Evolutionary conservation across 768 basidiomycete species (phyloP).

Genomic region (Ramaria sp.): DNA sequence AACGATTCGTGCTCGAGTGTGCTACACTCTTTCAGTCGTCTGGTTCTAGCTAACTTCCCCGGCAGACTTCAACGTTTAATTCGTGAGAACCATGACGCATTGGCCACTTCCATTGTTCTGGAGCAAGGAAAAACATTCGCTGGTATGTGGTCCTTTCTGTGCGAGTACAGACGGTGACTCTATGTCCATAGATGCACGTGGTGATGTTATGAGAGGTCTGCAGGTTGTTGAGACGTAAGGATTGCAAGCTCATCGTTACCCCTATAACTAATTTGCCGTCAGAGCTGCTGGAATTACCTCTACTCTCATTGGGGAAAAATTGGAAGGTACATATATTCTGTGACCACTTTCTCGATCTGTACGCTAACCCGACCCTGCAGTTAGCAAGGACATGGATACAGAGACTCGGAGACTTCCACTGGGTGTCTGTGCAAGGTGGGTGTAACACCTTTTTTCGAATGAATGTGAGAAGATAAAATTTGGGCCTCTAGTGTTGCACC

Average conservation of each 20-base stretch:
- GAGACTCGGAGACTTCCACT: conserved; percentile 74
- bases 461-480: not conserved
- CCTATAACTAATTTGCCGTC: not conserved
- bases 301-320: conserved; percentile 78
- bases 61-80: conserved; percentile 77
- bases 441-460: not conserved
- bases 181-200: conserved; percentile 65
- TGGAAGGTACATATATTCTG: conserved; percentile 58
- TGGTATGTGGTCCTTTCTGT: conserved; percentile 29
- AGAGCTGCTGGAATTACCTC: conserved; percentile 68
- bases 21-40: conserved; percentile 18
- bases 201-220: conserved; percentile 85
- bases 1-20: conserved; percentile 83
- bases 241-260: not conserved
- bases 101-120: conserved; percentile 82
- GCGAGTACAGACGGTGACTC: not conserved
- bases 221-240: conserved; percentile 68
- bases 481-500: conserved; percentile 36
- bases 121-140: conserved; percentile 94
- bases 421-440: conserved; percentile 58
- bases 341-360: conserved; percentile 30
- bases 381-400: conserved; percentile 96
- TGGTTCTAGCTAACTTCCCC: not conserved
- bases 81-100: conserved; percentile 72
- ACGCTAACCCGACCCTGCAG: conserved; percentile 23